Evolutionary conservation across 495 filamentous ascomycete species (phyloP).

Genomic region (Penicillium arizonense): DNA sequence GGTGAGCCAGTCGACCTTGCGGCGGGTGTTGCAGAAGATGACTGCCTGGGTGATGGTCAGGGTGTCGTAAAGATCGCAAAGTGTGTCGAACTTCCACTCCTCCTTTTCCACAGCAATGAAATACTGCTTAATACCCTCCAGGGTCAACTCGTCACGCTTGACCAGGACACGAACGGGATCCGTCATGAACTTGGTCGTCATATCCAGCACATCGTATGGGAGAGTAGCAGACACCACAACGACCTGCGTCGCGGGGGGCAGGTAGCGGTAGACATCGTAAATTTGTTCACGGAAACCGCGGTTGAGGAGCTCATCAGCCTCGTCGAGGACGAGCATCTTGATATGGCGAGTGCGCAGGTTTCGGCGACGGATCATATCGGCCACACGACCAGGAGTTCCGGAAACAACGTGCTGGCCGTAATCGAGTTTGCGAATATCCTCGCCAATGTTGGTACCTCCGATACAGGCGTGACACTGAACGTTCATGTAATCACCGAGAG

Average conservation of each 20-base stretch:
- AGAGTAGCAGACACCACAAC: conserved; percentile 97
- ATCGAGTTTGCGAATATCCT: conserved; percentile 95
- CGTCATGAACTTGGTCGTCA: conserved; percentile 99
- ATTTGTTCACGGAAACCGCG: conserved; percentile 98
- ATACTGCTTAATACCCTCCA: conserved; percentile 98
- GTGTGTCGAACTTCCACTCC: conserved; percentile 99
- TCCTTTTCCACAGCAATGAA: conserved; percentile 99
- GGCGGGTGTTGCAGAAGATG: conserved; percentile 99
- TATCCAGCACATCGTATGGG: conserved; percentile 96
- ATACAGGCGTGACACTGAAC: conserved; percentile 99
- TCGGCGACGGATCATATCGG: conserved; percentile 98
- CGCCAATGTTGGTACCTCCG: conserved; percentile 94
- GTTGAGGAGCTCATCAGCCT: conserved; percentile 90
- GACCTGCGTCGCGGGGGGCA: conserved; percentile 94
- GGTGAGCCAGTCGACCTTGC: conserved; percentile 99
- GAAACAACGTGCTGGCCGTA: conserved; percentile 97
- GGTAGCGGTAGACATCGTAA: conserved; percentile 97
- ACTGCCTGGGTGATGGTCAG: conserved; percentile 98
- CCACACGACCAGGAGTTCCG: conserved; percentile 92
- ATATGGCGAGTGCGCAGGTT: conserved; percentile 90
- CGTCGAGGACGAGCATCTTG: conserved; percentile 99
- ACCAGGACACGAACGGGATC: conserved; percentile 98
- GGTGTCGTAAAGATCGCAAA: conserved; percentile 98
- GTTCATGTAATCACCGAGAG: conserved; percentile 99
- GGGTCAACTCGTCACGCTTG: conserved; percentile 97